Conservation (phyloP, 1,284 basidiomycete species). For the Ustilago hordei region DNA sequence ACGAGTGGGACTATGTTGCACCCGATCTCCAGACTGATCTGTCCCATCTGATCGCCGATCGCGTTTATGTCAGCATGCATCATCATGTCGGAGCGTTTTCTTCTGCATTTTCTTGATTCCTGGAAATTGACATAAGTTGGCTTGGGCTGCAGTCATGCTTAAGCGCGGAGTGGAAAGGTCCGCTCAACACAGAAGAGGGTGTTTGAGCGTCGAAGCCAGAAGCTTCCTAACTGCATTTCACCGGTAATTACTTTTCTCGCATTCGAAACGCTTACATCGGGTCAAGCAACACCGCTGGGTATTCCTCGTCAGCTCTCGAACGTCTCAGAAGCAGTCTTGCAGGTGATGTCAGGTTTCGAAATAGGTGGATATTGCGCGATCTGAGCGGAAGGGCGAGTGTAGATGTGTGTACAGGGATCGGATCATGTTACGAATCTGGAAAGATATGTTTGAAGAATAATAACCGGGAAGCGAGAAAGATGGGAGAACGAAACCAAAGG, state of each 20-base stretch:
- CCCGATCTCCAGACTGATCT: too few species aligned
- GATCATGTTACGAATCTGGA: slow-evolving; percentile 23
- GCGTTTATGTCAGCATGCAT: too few species aligned
- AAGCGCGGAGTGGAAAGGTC: background rate
- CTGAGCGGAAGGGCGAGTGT: slow-evolving; percentile 14
- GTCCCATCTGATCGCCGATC: too few species aligned
- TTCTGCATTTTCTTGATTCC: background rate
- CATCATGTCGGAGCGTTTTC: too few species aligned
- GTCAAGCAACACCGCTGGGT: background rate
- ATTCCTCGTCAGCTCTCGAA: background rate
- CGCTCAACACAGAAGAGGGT: background rate
- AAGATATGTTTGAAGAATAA: slow-evolving; percentile 6
- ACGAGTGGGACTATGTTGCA: too few species aligned
- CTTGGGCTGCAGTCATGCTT: background rate
- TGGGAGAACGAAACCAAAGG: background rate
- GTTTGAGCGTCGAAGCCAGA: background rate
- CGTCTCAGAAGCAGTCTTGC: background rate
- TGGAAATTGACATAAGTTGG: slow-evolving; percentile 2
- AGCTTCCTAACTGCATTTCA: background rate
- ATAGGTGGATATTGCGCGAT: slow-evolving; percentile 28
- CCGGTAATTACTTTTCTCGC: background rate
- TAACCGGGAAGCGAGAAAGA: background rate
- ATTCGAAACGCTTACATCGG: background rate
- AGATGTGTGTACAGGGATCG: slow-evolving; percentile 31
- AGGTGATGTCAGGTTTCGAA: background rate